These are phyloP conservation scores for Apodospora peruviana DNA, from an alignment of 495 filamentous ascomycete genomes.

Conservation along the genomic window DNA sequence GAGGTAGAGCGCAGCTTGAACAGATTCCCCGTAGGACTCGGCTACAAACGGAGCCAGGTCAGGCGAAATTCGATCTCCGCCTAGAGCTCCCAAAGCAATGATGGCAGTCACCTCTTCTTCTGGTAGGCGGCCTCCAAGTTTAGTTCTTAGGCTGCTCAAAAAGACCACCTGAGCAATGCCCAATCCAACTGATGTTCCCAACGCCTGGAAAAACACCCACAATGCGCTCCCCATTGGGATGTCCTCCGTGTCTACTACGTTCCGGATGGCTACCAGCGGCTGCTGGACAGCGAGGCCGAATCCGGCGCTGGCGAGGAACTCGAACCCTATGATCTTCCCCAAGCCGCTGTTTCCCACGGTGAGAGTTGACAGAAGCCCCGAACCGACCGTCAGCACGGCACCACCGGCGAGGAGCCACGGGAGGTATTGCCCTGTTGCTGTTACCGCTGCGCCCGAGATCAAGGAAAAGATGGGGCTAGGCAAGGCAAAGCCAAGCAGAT, in stretches of 20 bases:
- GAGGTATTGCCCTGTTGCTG: neutral
- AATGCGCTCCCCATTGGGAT: neutral
- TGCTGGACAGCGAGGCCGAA: neutral
- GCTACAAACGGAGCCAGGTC: neutral
- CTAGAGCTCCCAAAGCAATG: neutral
- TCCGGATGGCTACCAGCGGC: neutral
- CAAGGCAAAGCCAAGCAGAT: neutral
- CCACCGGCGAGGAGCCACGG: neutral
- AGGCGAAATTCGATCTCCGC: neutral
- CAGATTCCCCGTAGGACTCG: neutral
- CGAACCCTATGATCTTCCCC: neutral
- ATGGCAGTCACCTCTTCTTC: neutral
- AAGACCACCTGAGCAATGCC: neutral
- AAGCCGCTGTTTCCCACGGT: neutral
- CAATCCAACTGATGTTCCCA: neutral
- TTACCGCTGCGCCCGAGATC: neutral
- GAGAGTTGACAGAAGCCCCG: neutral
- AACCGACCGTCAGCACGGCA: neutral
- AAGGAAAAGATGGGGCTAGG: neutral
- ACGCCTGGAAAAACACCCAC: neutral
- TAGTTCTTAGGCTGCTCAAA: neutral
- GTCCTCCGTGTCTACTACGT: neutral
- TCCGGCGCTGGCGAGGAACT: neutral
- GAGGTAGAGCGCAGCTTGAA: neutral
- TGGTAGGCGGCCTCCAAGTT: neutral